phyloP scores from a whole-genome alignment of 495 filamentous ascomycete species.

The Thozetella sp. region DNA sequence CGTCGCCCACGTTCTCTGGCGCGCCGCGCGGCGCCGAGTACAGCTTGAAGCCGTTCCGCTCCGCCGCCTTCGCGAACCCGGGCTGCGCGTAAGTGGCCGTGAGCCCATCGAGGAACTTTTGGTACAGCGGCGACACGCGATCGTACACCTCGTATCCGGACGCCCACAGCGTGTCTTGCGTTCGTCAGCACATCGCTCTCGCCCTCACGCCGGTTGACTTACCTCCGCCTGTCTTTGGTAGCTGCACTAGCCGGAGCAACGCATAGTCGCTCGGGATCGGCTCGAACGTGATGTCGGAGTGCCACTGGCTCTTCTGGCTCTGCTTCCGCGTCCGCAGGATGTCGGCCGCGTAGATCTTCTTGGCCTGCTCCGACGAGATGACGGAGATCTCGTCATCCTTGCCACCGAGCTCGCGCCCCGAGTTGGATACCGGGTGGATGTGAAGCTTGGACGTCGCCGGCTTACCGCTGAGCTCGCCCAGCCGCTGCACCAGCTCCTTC shows the following conservation, averaged over 20 bases:
- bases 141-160: slow-evolving; percentile 63
- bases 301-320: slow-evolving; percentile 54
- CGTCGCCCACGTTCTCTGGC: slow-evolving; percentile 62
- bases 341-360: slow-evolving; percentile 54
- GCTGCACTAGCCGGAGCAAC: slow-evolving; percentile 55
- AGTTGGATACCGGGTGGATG: slow-evolving; percentile 73
- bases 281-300: slow-evolving; percentile 73
- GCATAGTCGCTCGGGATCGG: slow-evolving; percentile 68
- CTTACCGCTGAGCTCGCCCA: slow-evolving; percentile 69
- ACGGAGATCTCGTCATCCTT: slow-evolving; percentile 74
- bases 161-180: slow-evolving; percentile 24
- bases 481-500: slow-evolving; percentile 66
- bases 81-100: slow-evolving; percentile 63
- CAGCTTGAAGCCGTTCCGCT: slow-evolving; percentile 50
- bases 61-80: slow-evolving; percentile 52
- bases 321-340: slow-evolving; percentile 30
- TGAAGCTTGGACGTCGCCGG: slow-evolving; percentile 68
- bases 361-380: slow-evolving; percentile 62
- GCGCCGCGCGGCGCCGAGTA: slow-evolving; percentile 55
- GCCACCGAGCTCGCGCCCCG: slow-evolving; percentile 54
- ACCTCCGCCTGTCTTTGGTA: slow-evolving; percentile 76
- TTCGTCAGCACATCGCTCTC: too few relatives aligned
- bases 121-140: slow-evolving; percentile 59
- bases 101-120: slow-evolving; percentile 62
- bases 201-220: slow-evolving; percentile 58